phyloP scores from a whole-genome alignment of 305 asterid species.

The Rubia balearica region DNA sequence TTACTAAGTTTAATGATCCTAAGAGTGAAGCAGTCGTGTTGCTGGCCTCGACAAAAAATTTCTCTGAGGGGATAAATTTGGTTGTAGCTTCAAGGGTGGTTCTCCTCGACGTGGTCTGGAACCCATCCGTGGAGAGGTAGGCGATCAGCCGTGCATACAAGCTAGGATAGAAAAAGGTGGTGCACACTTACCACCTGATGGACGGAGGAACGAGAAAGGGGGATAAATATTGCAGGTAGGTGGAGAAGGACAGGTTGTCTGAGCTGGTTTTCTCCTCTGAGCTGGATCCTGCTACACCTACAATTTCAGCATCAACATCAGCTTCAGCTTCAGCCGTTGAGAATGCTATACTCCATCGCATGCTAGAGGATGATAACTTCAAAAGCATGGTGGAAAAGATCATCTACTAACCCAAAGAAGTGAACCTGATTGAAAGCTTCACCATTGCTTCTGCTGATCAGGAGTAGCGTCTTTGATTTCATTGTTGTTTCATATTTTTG shows the following conservation, averaged over 20 bases:
- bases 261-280: conserved; percentile 40
- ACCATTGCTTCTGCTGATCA: conserved; percentile 6
- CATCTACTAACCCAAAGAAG: conserved; percentile 52
- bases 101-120: conserved; percentile 66
- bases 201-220: conserved; percentile 47
- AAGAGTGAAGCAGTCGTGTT: conserved; percentile 36
- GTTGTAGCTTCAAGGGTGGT: conserved; percentile 64
- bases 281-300: neutral
- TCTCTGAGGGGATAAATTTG: conserved; percentile 66
- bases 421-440: conserved; percentile 27
- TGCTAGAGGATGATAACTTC: conserved; percentile 24
- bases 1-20: conserved; percentile 44
- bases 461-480: neutral
- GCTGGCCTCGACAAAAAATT: conserved; percentile 61
- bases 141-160: conserved; percentile 57
- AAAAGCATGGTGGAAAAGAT: conserved; percentile 45
- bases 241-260: conserved; percentile 47
- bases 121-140: conserved; percentile 55
- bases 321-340: conserved; percentile 11
- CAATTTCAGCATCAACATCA: neutral
- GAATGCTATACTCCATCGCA: conserved; percentile 36
- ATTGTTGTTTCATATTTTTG: neutral
- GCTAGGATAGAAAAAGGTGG: conserved; percentile 52
- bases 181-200: conserved; percentile 53
- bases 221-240: conserved; percentile 46